Evolutionary conservation across 495 filamentous ascomycete species (phyloP), one percentile per base, ranked within the genome.

Genomic region (Peziza echinospora): DNA sequence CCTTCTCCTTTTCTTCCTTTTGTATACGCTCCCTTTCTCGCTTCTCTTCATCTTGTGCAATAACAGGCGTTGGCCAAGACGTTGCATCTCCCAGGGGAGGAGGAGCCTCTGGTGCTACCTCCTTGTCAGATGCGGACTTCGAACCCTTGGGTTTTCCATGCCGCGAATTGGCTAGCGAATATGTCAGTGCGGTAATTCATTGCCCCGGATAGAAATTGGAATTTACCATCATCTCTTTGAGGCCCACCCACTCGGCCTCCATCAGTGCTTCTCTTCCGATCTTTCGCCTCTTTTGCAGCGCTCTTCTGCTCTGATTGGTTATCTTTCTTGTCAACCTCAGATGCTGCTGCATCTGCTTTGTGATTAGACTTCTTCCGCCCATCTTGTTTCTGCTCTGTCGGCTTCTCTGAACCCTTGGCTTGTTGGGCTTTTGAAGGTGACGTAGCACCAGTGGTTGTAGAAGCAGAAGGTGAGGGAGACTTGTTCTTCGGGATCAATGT

Each of bases 31-130:
- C 63, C 56, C 78, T 85, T 24, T 84, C 48, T 55, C 82, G 81
- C 64, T 78, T 78, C 49, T 80, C 78, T 49, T 79, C 75, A 30
- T 76, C 75, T 25, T 80, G 69, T 2, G 80, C 82, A 40, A 71
- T 77, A 47, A 93, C 79, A 1, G 84, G 85, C 7, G 89, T 93
- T 17, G 89, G 89, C 89, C 89, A 97, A 24, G 75, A 76, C 24
- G 71, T 66, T 30, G 79, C 68, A 62, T 92, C 83, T 44, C 72
- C 80, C 26, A 80, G 78, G 3, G 77, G 70, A 11, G 77, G 70
- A 37, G 75, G 66, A 13, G 70, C 43, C 16, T 58, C 48, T 21
- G 62, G 49, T n/a, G 57, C 26, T 25, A 45, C 34, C 49, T 68
- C 67, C 16, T 65, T 66, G 22, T 71, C 67, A 49, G 30, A 11